Evolutionary conservation across 495 filamentous ascomycete species (phyloP), one percentile per base, ranked within the genome.

Genomic region (Penicilliopsis zonata): DNA sequence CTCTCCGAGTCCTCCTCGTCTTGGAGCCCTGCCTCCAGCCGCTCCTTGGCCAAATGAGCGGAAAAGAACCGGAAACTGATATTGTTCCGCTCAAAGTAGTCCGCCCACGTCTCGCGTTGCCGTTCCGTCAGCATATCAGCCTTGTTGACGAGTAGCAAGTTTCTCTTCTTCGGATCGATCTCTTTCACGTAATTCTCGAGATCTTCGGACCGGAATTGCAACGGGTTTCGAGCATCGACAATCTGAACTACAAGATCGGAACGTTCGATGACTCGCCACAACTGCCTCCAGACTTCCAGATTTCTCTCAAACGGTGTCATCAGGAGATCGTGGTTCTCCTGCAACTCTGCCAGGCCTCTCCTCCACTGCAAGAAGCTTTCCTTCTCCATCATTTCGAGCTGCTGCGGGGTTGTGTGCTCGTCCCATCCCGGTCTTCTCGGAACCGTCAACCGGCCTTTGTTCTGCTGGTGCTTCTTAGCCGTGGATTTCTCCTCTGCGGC

Each of bases 301-400:
- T 99, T 99, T 20, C 90, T 71, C 68, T 99, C 92, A 46, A 99
- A 99, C 0, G 92, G 92, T 2, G 92, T 99, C 86, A 99, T 92
- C 32, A 96, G 64, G 34, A 99, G 62, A 54, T 96, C 92, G 26
- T 95, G 70, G 38, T 76, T 78, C 63, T 96, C 88, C 50, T 94
- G 84, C 21, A 99, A 61, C 43, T 94, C 85, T 4, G 92, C 92
- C 30, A 99, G 52, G 0, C 86, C 85, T 43, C 92, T 72, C 36
- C 92, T 66, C 92, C 92, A 99, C 24, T 83, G 67, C 37, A 96
- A 53, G 37, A 99, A 72, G 49, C 77, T 77, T 37, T 84, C 76
- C 41, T 76, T 70, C 63, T 99, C 92, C 45, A 71, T 65, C 25
- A 59, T 55, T 46, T 94, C 88, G 13, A 99, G 65, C 50, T 94